A percentile compares a stretch with the other conserved stretches of the same genome.
These are phyloP conservation scores for Fusarium metavorans DNA, from an alignment of 2,329 filamentous ascomycete genomes.

Conservation along the genomic window DNA sequence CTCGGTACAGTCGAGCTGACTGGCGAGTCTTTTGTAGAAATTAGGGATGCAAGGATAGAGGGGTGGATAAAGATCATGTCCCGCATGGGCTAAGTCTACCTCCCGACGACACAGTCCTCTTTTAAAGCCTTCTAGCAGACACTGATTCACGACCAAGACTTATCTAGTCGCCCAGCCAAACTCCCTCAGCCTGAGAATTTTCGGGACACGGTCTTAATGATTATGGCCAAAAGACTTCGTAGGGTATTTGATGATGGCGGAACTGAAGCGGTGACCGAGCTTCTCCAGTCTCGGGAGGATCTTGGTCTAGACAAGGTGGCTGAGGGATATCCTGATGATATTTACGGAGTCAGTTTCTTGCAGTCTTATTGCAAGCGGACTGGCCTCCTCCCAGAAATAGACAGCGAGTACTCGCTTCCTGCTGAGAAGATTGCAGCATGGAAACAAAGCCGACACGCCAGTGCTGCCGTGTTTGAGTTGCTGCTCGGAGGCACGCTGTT, in stretches of 20 bases:
- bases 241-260: not conserved
- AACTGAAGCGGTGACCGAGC: not conserved
- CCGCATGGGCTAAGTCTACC: not conserved
- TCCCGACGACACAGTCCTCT: not conserved
- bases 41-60: not conserved
- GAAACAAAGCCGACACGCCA: not conserved
- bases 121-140: not conserved
- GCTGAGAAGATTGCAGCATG: not conserved
- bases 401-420: not conserved
- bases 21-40: not conserved
- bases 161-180: not conserved
- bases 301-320: not conserved
- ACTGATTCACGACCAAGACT: not conserved
- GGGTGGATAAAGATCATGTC: not conserved
- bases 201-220: not conserved
- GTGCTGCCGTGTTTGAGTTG: not conserved
- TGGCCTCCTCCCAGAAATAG: not conserved
- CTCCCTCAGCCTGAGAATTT: not conserved
- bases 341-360: not conserved
- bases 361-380: not conserved
- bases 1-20: not conserved
- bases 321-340: not conserved
- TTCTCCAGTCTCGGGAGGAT: not conserved
- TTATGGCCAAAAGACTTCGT: not conserved
- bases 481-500: not conserved